Conservation (phyloP, 495 filamentous ascomycete genomes). For the Xanthoparmelia taractica region DNA sequence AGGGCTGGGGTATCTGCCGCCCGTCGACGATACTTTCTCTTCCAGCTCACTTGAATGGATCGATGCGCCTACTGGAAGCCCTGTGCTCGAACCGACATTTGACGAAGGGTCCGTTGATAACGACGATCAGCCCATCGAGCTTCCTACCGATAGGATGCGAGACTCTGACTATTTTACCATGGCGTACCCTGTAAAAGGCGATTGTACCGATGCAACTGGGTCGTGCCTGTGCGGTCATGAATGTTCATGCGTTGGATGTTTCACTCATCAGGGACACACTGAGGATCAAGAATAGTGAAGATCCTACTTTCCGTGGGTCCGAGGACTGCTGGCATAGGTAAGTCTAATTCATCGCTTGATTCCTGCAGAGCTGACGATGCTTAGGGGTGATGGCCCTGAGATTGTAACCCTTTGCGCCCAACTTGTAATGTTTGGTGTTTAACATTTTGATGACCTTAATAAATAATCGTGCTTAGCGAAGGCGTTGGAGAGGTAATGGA, state of each 20-base stretch:
- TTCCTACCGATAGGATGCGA: background rate
- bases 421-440: background rate
- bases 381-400: no score
- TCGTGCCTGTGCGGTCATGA: slow-evolving; percentile 45
- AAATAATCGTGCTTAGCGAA: background rate
- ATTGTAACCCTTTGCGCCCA: no score
- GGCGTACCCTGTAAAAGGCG: slow-evolving; percentile 37
- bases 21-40: background rate
- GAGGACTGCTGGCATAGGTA: background rate
- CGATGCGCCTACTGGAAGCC: background rate
- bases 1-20: background rate
- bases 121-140: background rate
- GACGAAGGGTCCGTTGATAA: background rate
- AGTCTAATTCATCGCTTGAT: background rate
- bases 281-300: slow-evolving; percentile 21
- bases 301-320: background rate
- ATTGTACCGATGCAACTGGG: slow-evolving; percentile 39
- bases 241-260: slow-evolving; percentile 45
- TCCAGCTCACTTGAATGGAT: background rate
- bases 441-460: background rate
- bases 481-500: background rate
- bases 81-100: background rate
- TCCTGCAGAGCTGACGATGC: background rate
- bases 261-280: slow-evolving; percentile 44
- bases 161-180: slow-evolving; percentile 40